These are phyloP conservation scores for Moelleriella libera DNA, from an alignment of 2,329 filamentous ascomycete genomes.

Conservation along the genomic window DNA sequence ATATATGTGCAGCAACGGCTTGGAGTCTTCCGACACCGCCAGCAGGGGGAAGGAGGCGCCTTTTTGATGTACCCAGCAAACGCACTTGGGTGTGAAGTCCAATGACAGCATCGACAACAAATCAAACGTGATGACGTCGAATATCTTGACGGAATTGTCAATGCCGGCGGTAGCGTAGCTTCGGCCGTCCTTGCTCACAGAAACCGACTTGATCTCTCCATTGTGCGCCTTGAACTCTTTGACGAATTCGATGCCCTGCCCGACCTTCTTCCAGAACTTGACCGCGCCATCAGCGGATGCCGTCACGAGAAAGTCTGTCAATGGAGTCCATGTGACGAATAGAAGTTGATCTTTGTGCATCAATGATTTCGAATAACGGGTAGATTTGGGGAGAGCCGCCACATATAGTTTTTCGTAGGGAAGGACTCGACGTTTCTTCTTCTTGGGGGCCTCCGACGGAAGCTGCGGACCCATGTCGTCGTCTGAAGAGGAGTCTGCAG, in stretches of 20 bases:
- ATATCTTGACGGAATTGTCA: conserved; percentile 70
- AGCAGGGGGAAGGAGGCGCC: conserved; percentile 80
- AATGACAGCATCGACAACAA: conserved; percentile 71
- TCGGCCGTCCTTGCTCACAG: conserved; percentile 75
- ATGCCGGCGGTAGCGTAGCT: conserved; percentile 82
- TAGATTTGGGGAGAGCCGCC: conserved; percentile 67
- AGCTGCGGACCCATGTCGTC: conserved; percentile 91
- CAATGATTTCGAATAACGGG: conserved; percentile 83
- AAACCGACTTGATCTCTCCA: conserved; percentile 72
- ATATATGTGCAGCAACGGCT: conserved; percentile 65
- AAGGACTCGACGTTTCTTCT: conserved; percentile 83
- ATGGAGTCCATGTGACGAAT: conserved; percentile 76
- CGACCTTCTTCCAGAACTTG: conserved; percentile 98
- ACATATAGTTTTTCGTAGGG: conserved; percentile 94
- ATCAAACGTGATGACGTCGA: conserved; percentile 76
- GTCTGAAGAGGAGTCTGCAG: conserved; percentile 56
- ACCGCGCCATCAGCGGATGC: conserved; percentile 90
- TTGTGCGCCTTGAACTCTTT: conserved; percentile 92
- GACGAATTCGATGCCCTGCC: conserved; percentile 85
- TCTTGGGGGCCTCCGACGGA: conserved; percentile 69
- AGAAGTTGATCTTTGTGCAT: conserved; percentile 97
- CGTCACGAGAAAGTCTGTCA: conserved; percentile 91
- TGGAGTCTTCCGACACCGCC: conserved; percentile 65
- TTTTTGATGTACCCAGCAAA: conserved; percentile 85
- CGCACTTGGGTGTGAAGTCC: conserved; percentile 57